These are phyloP conservation scores for Suillus bovinus DNA, from an alignment of 768 basidiomycete genomes.

Conservation along the genomic window DNA sequence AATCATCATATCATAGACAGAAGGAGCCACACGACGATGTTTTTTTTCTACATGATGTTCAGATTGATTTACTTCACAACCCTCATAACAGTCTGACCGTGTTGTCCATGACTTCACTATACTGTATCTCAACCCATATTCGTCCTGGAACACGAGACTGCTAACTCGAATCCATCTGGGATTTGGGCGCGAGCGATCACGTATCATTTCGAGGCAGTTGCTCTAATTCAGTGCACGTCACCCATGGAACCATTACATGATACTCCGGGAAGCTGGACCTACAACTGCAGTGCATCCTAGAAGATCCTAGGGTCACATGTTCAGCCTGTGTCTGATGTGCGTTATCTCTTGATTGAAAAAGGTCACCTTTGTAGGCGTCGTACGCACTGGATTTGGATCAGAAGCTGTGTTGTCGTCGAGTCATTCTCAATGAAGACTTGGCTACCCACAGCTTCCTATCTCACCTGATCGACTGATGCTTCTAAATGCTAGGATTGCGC, in stretches of 20 bases:
- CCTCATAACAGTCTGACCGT: neutral
- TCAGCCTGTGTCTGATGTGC: neutral
- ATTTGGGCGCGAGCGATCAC: neutral
- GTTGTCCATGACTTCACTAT: no score
- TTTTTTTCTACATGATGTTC: neutral
- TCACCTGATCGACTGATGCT: neutral
- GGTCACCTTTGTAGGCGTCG: neutral
- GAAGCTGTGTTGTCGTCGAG: neutral
- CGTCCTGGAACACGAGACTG: neutral
- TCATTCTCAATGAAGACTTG: neutral
- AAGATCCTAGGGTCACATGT: neutral
- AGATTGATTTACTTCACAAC: neutral
- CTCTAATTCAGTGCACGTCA: neutral
- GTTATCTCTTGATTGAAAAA: neutral
- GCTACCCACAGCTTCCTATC: neutral
- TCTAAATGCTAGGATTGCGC: slow-evolving; percentile 6
- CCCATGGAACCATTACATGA: neutral
- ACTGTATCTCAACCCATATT: no score
- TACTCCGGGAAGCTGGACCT: neutral
- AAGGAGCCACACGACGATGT: neutral
- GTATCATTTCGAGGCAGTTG: neutral
- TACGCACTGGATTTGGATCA: neutral
- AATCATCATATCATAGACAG: neutral
- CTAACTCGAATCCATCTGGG: neutral
- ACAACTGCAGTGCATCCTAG: slow-evolving; percentile 3